Evolutionary conservation across 306 rosid genomes (phyloP).

Genomic region (Rosa lucieae): DNA sequence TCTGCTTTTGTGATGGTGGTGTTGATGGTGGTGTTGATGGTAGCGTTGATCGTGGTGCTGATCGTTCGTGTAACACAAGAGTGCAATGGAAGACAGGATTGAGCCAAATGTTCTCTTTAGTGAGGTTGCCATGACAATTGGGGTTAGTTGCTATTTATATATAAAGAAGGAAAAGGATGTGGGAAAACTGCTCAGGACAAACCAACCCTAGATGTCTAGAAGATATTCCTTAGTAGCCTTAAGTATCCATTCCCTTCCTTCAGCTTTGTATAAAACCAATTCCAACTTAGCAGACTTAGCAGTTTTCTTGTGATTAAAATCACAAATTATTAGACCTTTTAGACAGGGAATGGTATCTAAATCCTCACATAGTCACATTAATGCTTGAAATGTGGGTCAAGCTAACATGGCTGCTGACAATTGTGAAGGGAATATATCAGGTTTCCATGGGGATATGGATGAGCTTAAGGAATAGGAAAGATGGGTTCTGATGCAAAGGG

Average conservation of each 20-base stretch:
- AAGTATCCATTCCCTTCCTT: conserved; percentile 38
- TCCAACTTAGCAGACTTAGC: conserved; percentile 19
- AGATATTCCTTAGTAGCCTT: conserved; percentile 64
- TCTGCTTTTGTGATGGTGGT: conserved; percentile 20
- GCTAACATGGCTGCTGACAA: conserved; percentile 25
- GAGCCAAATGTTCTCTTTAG: conserved; percentile 53
- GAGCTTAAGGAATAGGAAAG: conserved; percentile 39
- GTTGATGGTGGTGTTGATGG: conserved; percentile 14
- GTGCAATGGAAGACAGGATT: conserved; percentile 43
- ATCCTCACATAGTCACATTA: conserved; percentile 12
- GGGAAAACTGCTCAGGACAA: conserved; percentile 28
- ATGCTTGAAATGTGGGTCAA: conserved; percentile 37
- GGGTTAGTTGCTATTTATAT: conserved; percentile 22
- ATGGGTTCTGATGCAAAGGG: conserved; percentile 51
- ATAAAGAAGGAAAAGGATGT: conserved; percentile 11
- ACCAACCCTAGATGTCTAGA: conserved; percentile 53
- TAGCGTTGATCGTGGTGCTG: conserved; percentile 15
- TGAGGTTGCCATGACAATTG: conserved; percentile 55
- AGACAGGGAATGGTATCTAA: conserved; percentile 65
- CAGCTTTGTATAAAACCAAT: conserved; percentile 24
- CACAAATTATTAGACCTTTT: conserved; percentile 41
- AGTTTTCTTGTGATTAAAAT: conserved; percentile 25
- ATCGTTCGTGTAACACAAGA: conserved; percentile 34
- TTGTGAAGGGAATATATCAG: conserved; percentile 54
- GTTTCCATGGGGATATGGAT: conserved; percentile 43